A percentile compares a stretch with the other conserved stretches of the same genome.
Evolutionary conservation across 345 rosid species (phyloP).

Genomic region (Leavenworthia alabamica): DNA sequence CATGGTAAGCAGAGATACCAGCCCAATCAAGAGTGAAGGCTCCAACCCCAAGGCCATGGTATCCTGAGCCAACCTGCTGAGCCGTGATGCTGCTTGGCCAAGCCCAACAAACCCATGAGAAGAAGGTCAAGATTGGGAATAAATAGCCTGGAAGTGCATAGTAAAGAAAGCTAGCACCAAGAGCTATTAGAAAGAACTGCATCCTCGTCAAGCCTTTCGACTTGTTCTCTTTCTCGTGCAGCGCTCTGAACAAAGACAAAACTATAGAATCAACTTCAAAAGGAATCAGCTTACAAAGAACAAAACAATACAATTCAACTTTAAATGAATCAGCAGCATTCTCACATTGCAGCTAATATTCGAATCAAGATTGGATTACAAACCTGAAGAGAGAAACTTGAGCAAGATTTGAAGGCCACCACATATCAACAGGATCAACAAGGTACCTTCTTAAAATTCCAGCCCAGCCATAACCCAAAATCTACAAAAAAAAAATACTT

Average conservation of each 20-base stretch:
- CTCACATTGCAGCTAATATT: background rate
- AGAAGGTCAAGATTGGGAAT: conserved; percentile 82
- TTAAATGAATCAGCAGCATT: background rate
- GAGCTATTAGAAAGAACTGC: conserved; percentile 62
- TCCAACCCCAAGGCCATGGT: conserved; percentile 92
- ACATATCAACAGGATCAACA: conserved; percentile 97
- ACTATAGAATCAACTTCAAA: background rate
- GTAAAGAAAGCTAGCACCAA: conserved; percentile 70
- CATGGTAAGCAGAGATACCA: conserved; percentile 98
- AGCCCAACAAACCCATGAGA: conserved; percentile 96
- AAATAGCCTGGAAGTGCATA: conserved; percentile 85
- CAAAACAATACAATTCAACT: background rate
- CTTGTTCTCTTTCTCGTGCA: conserved; percentile 74
- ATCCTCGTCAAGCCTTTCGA: conserved; percentile 60
- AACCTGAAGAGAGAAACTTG: conserved; percentile 98
- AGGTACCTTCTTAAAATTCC: conserved; percentile 91
- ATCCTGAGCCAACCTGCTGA: conserved; percentile 93
- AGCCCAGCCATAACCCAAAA: conserved; percentile 99
- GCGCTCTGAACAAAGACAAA: conserved; percentile 52
- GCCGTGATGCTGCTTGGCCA: conserved; percentile 90
- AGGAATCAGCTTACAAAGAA: too few relatives aligned
- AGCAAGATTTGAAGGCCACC: conserved; percentile 99
- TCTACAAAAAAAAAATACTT: conserved; percentile 30
- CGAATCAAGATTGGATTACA: background rate
- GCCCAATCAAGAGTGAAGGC: conserved; percentile 98